A percentile compares a stretch with the other conserved stretches of the same genome.
Conservation (phyloP, 441 rosid species). For the Dalechampia spathulata region DNA sequence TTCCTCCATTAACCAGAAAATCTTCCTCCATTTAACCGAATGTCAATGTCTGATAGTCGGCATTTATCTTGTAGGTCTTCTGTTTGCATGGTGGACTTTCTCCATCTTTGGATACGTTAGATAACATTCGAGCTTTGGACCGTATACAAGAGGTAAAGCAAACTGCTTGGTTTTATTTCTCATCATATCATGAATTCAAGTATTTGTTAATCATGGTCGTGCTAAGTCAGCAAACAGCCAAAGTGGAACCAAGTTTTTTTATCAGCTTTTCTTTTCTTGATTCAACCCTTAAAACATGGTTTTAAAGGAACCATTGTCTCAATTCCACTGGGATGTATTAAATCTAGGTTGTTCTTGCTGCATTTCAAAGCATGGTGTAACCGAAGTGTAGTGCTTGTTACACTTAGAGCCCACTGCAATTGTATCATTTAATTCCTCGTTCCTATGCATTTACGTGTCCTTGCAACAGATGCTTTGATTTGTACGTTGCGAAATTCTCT, state of each 20-base stretch:
- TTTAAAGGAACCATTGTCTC: neutral
- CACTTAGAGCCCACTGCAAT: neutral
- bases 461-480: neutral
- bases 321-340: neutral
- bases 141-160: constrained; percentile 85
- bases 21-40: constrained; percentile 1
- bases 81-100: constrained; percentile 99
- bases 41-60: constrained; percentile 14
- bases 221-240: neutral
- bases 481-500: neutral
- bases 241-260: neutral
- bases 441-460: neutral
- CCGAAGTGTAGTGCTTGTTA: neutral
- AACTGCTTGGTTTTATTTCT: neutral
- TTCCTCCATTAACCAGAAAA: too few species aligned
- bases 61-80: constrained; percentile 45
- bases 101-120: constrained; percentile 89
- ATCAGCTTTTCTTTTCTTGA: neutral
- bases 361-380: neutral
- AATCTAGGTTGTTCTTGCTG: neutral
- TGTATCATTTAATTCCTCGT: neutral
- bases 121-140: constrained; percentile 90
- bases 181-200: neutral
- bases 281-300: neutral
- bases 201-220: neutral